phyloP scores from a whole-genome alignment of 1,284 basidiomycete genomes.

The Cutaneotrichosporon daszewskae region DNA sequence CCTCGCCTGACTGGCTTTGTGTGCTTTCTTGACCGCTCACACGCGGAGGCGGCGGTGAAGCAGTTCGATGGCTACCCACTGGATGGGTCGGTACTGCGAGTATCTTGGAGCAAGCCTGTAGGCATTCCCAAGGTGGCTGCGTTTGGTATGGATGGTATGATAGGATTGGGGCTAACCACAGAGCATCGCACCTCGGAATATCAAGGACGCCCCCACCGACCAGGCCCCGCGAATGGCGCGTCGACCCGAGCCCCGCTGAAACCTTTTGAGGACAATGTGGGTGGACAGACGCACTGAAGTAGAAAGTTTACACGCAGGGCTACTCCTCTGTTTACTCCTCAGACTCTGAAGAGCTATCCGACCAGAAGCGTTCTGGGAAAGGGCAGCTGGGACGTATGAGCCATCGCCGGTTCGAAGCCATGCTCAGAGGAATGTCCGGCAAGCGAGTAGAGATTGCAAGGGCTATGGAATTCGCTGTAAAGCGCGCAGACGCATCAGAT shows the following conservation, averaged over 20 bases:
- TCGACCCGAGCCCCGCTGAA: too few relatives aligned
- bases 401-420: constrained; percentile 74
- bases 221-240: too few relatives aligned
- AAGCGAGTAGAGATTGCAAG: constrained; percentile 84
- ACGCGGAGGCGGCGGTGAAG: constrained; percentile 79
- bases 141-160: too few relatives aligned
- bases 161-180: too few relatives aligned
- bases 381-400: constrained; percentile 69
- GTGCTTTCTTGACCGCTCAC: constrained; percentile 84
- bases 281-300: too few relatives aligned
- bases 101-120: constrained; percentile 95
- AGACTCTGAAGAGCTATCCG: constrained; percentile 89
- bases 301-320: constrained; percentile 54
- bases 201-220: too few relatives aligned
- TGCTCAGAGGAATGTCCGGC: constrained; percentile 79
- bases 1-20: constrained; percentile 97
- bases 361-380: constrained; percentile 69
- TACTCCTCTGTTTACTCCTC: constrained; percentile 88
- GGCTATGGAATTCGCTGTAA: constrained; percentile 91
- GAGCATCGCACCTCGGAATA: too few relatives aligned
- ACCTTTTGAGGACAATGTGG: too few relatives aligned
- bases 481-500: constrained; percentile 86
- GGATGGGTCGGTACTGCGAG: constrained; percentile 75
- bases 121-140: constrained; percentile 70
- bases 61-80: constrained; percentile 87